Percentiles rank a stretch among this genome's conserved stretches.
Evolutionary conservation across 139 green algal species (phyloP).

Genomic region (Tetraselmis chui): DNA sequence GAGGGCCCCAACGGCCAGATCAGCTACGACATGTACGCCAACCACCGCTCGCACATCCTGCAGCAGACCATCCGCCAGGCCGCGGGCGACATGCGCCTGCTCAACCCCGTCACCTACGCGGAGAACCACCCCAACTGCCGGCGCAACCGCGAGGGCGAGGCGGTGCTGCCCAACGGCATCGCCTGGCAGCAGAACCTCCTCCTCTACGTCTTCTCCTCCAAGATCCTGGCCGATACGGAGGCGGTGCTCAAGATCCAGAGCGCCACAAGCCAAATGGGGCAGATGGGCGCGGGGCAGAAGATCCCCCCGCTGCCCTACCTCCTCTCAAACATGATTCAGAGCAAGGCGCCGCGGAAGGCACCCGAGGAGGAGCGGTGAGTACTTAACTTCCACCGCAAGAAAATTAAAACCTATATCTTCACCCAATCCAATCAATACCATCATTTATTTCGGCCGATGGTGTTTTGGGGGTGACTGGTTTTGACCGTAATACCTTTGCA

Average conservation of each 20-base stretch:
- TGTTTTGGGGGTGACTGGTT: too few relatives aligned
- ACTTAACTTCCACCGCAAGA: too few relatives aligned
- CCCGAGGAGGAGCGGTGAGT: slow-evolving; percentile 42
- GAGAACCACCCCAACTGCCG: slow-evolving; percentile 64
- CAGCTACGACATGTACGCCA: slow-evolving; percentile 48
- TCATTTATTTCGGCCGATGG: too few relatives aligned
- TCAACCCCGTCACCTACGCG: slow-evolving; percentile 62
- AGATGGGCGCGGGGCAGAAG: slow-evolving; percentile 19
- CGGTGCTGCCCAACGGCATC: slow-evolving; percentile 62
- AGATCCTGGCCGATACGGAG: slow-evolving; percentile 67
- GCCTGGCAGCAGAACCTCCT: slow-evolving; percentile 67
- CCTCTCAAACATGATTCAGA: slow-evolving; percentile 53
- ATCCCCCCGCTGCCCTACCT: slow-evolving; percentile 68
- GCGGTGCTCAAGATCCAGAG: slow-evolving; percentile 41
- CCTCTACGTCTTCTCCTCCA: slow-evolving; percentile 63
- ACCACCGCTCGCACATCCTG: slow-evolving; percentile 52
- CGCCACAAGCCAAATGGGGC: not conserved
- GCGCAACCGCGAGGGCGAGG: slow-evolving; percentile 47
- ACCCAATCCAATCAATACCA: too few relatives aligned
- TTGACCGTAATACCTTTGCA: too few relatives aligned
- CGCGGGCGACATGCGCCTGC: slow-evolving; percentile 47
- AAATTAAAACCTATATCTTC: too few relatives aligned
- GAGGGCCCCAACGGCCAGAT: slow-evolving; percentile 46
- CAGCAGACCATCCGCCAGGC: slow-evolving; percentile 55
- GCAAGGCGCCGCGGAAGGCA: slow-evolving; percentile 41